phyloP scores from a whole-genome alignment of 352 stramenopile species.

The Pythium utonaiense region DNA sequence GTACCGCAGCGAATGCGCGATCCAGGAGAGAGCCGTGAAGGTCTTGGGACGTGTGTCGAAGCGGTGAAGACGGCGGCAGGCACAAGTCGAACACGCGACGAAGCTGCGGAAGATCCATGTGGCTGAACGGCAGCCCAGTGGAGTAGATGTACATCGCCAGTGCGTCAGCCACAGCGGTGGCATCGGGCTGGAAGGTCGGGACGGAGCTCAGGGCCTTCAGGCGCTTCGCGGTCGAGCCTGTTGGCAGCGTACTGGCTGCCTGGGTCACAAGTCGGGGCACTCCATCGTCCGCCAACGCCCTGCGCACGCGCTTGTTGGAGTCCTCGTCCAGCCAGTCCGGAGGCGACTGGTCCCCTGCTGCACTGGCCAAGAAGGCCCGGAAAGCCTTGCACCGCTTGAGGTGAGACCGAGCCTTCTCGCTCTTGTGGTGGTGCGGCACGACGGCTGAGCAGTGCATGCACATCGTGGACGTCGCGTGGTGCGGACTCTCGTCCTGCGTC shows the following conservation, averaged over 20 bases:
- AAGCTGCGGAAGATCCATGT: slow-evolving; percentile 20
- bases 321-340: slow-evolving; percentile 21
- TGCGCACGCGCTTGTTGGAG: background rate
- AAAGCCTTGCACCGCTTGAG: slow-evolving; percentile 25
- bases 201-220: background rate
- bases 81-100: slow-evolving; percentile 10
- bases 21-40: slow-evolving; percentile 23
- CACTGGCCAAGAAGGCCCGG: background rate
- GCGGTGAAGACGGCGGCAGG: background rate
- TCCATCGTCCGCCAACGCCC: background rate
- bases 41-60: background rate
- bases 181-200: background rate
- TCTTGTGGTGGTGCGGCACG: slow-evolving; percentile 37
- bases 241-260: background rate
- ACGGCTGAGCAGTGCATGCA: slow-evolving; percentile 25
- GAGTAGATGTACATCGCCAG: slow-evolving; percentile 32
- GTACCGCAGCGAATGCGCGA: slow-evolving; percentile 17
- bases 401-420: slow-evolving; percentile 32
- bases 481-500: slow-evolving; percentile 22
- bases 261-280: background rate
- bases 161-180: slow-evolving; percentile 4
- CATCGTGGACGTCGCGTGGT: slow-evolving; percentile 15
- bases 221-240: background rate
- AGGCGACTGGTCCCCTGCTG: background rate
- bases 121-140: slow-evolving; percentile 11